Evolutionary conservation across 495 filamentous ascomycete genomes (phyloP).

Genomic region (Aspergillus steynii): DNA sequence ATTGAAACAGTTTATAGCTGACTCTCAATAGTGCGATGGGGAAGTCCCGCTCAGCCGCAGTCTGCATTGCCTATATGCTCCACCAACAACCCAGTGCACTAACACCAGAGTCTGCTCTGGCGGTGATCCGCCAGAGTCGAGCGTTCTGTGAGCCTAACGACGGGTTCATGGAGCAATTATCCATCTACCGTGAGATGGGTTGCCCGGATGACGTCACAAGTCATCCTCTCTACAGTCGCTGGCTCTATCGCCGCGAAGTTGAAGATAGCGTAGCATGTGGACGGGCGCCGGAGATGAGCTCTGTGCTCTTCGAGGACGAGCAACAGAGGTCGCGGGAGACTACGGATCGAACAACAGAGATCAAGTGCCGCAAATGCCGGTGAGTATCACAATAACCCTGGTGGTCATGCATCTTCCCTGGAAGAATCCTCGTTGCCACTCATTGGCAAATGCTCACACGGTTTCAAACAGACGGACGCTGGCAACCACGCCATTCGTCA

Average conservation of each 20-base stretch:
- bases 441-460: not conserved
- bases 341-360: conserved; percentile 39
- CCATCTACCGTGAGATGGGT: conserved; percentile 82
- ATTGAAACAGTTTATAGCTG: conserved; percentile 12
- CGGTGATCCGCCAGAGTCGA: conserved; percentile 62
- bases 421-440: not conserved
- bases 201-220: conserved; percentile 68
- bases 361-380: conserved; percentile 68
- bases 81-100: conserved; percentile 54
- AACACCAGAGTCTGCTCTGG: conserved; percentile 60
- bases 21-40: conserved; percentile 79
- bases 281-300: conserved; percentile 68
- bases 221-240: conserved; percentile 78
- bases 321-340: conserved; percentile 28
- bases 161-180: conserved; percentile 85
- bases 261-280: conserved; percentile 69
- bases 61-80: conserved; percentile 84
- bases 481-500: conserved; percentile 62
- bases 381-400: conserved; percentile 24
- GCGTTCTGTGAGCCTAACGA: conserved; percentile 80
- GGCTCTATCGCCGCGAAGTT: conserved; percentile 80
- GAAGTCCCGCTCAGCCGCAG: conserved; percentile 84
- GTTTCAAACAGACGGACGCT: conserved; percentile 52
- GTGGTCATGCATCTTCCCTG: not conserved
- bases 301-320: conserved; percentile 86